Conservation (phyloP, 176 grass and related monocot species). For the Oryza brachyantha region DNA sequence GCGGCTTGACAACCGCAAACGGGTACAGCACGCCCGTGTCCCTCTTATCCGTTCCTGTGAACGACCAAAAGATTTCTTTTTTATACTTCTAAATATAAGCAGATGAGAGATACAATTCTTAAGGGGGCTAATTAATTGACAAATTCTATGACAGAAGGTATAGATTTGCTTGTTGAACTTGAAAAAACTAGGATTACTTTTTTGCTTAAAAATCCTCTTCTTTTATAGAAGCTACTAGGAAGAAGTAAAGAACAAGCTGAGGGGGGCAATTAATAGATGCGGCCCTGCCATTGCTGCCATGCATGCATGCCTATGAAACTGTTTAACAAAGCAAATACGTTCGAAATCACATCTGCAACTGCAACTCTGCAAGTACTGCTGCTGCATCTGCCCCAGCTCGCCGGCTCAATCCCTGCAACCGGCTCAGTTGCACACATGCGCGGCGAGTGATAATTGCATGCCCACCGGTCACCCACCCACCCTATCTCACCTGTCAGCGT, state of each 20-base stretch:
- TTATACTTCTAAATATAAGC: not conserved
- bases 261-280: not conserved
- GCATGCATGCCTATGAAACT: not conserved
- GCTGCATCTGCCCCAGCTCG: not conserved
- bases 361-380: not conserved
- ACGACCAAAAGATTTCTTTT: not conserved
- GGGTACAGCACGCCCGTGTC: constrained; percentile 49
- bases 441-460: constrained; percentile 25
- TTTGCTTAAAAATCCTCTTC: not conserved
- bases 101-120: not conserved
- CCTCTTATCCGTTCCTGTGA: constrained; percentile 35
- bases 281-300: not conserved
- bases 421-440: constrained; percentile 38
- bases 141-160: too few relatives aligned
- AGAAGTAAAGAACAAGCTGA: not conserved
- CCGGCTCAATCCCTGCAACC: not conserved
- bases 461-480: constrained; percentile 23
- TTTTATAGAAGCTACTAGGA: not conserved
- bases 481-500: constrained; percentile 28
- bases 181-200: not conserved
- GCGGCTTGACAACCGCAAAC: constrained; percentile 73
- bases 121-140: too few relatives aligned
- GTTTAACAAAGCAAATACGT: not conserved
- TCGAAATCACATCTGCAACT: not conserved
- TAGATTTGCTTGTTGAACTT: too few relatives aligned